Conservation (phyloP, 208 protist species). For the Herpetomonas samuelpessoai region DNA sequence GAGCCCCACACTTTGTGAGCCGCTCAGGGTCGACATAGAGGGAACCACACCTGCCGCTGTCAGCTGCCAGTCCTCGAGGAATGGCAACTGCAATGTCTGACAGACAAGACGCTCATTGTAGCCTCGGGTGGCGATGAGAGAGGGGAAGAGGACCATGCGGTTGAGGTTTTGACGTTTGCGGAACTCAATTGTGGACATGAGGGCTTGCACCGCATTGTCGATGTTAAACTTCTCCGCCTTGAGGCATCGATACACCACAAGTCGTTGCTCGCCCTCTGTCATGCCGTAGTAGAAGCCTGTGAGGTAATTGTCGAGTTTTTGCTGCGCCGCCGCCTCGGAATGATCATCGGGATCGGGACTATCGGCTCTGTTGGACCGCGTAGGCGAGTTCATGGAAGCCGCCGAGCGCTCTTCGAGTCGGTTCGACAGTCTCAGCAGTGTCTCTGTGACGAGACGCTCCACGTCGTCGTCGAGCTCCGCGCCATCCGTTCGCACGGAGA, state of each 20-base stretch:
- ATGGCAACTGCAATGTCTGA: conserved; percentile 27
- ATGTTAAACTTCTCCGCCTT: conserved; percentile 29
- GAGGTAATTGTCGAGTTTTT: too few relatives aligned
- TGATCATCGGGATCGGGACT: too few relatives aligned
- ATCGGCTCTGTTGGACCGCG: too few relatives aligned
- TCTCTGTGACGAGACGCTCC: too few relatives aligned
- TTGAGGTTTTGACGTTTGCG: conserved; percentile 50
- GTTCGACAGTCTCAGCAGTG: neutral
- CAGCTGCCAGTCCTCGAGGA: conserved; percentile 11
- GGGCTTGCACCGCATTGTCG: conserved; percentile 21
- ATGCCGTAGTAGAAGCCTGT: conserved; percentile 27
- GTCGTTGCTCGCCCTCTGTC: conserved; percentile 16
- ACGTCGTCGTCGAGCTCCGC: too few relatives aligned
- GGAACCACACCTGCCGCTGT: neutral
- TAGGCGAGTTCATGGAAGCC: too few relatives aligned
- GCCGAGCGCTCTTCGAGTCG: too few relatives aligned
- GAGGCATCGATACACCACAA: conserved; percentile 46
- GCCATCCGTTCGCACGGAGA: too few relatives aligned
- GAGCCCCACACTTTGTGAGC: too few relatives aligned
- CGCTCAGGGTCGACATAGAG: too few relatives aligned
- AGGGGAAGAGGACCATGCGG: conserved; percentile 48
- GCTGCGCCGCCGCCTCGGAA: too few relatives aligned
- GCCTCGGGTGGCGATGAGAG: conserved; percentile 48
- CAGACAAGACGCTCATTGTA: conserved; percentile 53
- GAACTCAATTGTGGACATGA: conserved; percentile 29